These are phyloP conservation scores for Eleusine coracana DNA, from an alignment of 176 grass and related monocot genomes.

Conservation along the genomic window DNA sequence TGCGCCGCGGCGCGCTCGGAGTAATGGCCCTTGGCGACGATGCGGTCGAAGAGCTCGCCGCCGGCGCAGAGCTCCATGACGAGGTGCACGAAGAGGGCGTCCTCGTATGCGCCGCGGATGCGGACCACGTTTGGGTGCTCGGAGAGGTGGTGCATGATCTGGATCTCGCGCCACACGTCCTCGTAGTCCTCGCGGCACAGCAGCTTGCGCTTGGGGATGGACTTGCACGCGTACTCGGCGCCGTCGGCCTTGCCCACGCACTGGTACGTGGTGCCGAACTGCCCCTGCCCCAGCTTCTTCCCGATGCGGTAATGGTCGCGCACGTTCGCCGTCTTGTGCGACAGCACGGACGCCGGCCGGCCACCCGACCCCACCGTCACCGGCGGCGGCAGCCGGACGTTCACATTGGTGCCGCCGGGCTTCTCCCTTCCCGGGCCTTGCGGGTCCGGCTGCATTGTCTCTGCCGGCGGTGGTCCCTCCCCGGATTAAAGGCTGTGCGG, in stretches of 20 bases:
- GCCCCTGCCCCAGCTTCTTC: slow-evolving; percentile 96
- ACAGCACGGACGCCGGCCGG: slow-evolving; percentile 70
- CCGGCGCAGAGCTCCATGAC: slow-evolving; percentile 98
- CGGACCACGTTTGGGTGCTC: slow-evolving; percentile 90
- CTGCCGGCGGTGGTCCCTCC: not conserved
- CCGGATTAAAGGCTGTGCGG: slow-evolving; percentile 39
- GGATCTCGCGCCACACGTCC: slow-evolving; percentile 97
- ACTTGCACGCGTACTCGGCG: slow-evolving; percentile 87
- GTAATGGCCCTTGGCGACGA: slow-evolving; percentile 88
- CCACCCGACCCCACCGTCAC: slow-evolving; percentile 41
- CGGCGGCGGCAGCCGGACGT: slow-evolving; percentile 39
- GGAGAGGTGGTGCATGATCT: slow-evolving; percentile 99
- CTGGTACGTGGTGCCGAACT: slow-evolving; percentile 95
- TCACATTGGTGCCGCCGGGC: slow-evolving; percentile 34
- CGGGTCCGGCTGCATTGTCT: slow-evolving; percentile 63
- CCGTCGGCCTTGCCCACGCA: slow-evolving; percentile 77
- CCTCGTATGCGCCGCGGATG: slow-evolving; percentile 83
- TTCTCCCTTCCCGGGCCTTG: slow-evolving; percentile 47
- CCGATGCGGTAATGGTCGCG: slow-evolving; percentile 91
- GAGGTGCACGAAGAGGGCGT: slow-evolving; percentile 86
- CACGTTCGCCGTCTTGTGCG: slow-evolving; percentile 83
- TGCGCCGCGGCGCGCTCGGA: slow-evolving; percentile 80
- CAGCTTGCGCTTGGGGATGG: slow-evolving; percentile 96
- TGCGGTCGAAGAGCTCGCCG: slow-evolving; percentile 94
- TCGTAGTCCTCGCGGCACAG: slow-evolving; percentile 96